Conservation (phyloP, 208 protist species). For the Crithidia acanthocephali region DNA sequence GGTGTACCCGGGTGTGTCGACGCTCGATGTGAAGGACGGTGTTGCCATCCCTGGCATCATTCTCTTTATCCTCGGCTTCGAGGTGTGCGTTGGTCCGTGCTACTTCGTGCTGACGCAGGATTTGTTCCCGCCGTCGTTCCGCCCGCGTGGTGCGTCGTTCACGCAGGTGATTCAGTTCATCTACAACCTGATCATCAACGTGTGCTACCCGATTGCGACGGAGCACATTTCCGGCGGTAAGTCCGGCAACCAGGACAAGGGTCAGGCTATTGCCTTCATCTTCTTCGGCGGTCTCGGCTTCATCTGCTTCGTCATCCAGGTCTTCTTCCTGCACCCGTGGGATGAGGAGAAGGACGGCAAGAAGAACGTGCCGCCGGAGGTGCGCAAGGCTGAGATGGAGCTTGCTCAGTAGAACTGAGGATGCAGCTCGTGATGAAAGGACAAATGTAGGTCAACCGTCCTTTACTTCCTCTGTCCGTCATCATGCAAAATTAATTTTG, state of each 20-base stretch:
- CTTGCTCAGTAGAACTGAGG: too few relatives aligned
- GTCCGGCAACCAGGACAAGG: slow-evolving; percentile 87
- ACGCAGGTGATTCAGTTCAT: slow-evolving; percentile 70
- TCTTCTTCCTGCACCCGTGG: slow-evolving; percentile 81
- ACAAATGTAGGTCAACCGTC: too few relatives aligned
- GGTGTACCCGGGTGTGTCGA: slow-evolving; percentile 75
- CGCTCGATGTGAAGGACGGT: slow-evolving; percentile 51
- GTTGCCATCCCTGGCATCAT: slow-evolving; percentile 82
- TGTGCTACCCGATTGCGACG: slow-evolving; percentile 78
- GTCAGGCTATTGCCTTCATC: slow-evolving; percentile 87
- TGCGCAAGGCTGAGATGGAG: background rate
- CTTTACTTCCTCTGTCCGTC: too few relatives aligned
- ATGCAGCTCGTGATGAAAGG: too few relatives aligned
- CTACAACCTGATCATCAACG: slow-evolving; percentile 89
- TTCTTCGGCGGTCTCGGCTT: slow-evolving; percentile 78
- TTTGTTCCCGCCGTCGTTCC: slow-evolving; percentile 84
- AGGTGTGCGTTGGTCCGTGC: slow-evolving; percentile 78
- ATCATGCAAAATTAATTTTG: too few relatives aligned
- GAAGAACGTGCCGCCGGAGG: slow-evolving; percentile 9
- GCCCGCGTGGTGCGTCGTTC: slow-evolving; percentile 66
- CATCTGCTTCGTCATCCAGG: slow-evolving; percentile 71
- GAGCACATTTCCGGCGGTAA: slow-evolving; percentile 81
- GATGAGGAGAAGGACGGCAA: slow-evolving; percentile 38
- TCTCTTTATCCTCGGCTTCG: slow-evolving; percentile 74
- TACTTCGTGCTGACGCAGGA: slow-evolving; percentile 86